Base-by-base conservation (phyloP, 352 stramenopile genomes). In the Bremia lactucae region DNA sequence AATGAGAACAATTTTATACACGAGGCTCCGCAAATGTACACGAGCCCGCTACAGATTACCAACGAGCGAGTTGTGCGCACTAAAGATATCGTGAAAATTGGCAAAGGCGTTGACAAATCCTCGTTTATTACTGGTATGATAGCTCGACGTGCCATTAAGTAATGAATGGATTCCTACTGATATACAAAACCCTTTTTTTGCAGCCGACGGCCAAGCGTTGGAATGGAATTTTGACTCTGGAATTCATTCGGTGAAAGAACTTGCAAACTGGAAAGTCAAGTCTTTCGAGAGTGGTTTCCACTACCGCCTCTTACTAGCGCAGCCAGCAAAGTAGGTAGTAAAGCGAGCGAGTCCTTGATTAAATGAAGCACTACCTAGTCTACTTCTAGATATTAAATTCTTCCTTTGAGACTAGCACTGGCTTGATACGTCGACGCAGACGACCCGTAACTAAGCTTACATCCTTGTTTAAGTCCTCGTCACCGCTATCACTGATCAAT, bases 41-140 rank as follows among this genome's bases (percentile, higher is more conserved):
- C 69, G 35, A 65, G 42, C 18, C 73, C 78, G n/a, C 55, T 87
- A 20, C 65, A 83, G 46, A 67, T 89, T 35, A 61, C 67, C n/a
- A 72, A 78, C 43, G 49, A 71, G 13, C 51, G 52, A 35, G 49
- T 72, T 41, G 48, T 89, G 14, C 36, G 41, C 14, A 53, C 71
- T 5, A 61, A 57, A 16, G 46, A 71, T 28, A 71, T 91, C 15
- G 41, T 65, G 11, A 68, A 72, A 43, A 69, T 91, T 14, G 76
- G 79, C 50, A 83, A 84, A 43, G 79, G 79, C n/a, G 70, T 91
- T 10, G 62, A 89, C 55, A 85, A 66, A 31, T 81, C 68, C 29
- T 60, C 63, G 14, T 83, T 91, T 39, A 25, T 87, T 36, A 88
- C 76, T n/a, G 35, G 52, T 77, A 60, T 20, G 38, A 6, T 13